Evolutionary conservation across 495 filamentous ascomycete genomes (phyloP), one percentile per base, ranked within the genome.

Genomic region (Staphylotrichum longicolle): DNA sequence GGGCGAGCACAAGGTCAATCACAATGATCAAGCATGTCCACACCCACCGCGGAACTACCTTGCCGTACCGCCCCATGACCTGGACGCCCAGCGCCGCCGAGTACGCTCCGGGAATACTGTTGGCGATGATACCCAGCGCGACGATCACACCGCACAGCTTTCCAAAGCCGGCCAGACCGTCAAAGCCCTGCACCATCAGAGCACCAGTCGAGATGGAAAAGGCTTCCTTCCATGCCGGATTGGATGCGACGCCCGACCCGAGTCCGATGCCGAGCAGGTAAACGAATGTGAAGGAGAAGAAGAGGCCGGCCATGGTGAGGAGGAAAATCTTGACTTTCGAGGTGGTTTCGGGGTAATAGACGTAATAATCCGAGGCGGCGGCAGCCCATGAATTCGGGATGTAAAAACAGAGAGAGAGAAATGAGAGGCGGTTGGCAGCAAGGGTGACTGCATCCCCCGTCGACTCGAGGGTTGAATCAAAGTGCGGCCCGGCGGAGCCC

Each of bases 181-280:
- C 75, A 67, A 82, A 89, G 20, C 81, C 88, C 66, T 85, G 82
- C 7, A 89, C 85, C 12, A 91, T 83, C 1, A 93, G 80, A 4
- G 85, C 84, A 4, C 88, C 89, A 3, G 85, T 81, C 0, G 80
- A 86, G 14, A 77, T 74, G 12, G 76, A 77, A 58, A 86, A 86
- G 10, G 86, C 84, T 4, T 66, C 73, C 2, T 70, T 64, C 81
- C 85, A 89, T 4, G 67, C 64, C 0, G 78, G 64, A 62, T 83
- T 82, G 44, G 77, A 75, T 2, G 77, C 65, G 5, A 87, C 74
- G 7, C 86, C 85, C 1, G 82, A 85, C 4, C 79, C 87, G 0
- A 93, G 79, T 4, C 89, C 89, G n/a, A 86, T 79, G 7, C 89
- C 89, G n/a, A 91, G 71, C 37, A 91, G 68, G 47, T 88, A 80